phyloP scores from a whole-genome alignment of 768 basidiomycete species.

The Clitopilus hobsonii region DNA sequence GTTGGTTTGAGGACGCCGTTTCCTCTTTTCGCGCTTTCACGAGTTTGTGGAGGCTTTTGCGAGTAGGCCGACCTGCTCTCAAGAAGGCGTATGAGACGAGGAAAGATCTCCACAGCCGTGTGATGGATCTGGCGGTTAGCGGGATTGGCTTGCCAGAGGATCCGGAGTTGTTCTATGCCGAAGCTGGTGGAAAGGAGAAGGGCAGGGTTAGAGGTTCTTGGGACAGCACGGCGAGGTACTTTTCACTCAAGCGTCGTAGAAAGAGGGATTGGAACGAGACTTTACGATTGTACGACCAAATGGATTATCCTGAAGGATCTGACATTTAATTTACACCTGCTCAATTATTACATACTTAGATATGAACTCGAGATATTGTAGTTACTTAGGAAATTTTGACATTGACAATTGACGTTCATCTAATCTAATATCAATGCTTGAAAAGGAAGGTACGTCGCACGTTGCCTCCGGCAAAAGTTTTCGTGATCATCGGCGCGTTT shows the following conservation, averaged over 20 bases:
- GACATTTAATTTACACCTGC: no score
- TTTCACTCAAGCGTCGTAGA: slow-evolving; percentile 70
- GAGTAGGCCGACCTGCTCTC: slow-evolving; percentile 56
- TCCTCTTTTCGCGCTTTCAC: slow-evolving; percentile 73
- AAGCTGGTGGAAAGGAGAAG: slow-evolving; percentile 61
- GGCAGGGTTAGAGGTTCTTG: slow-evolving; percentile 62
- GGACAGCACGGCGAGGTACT: slow-evolving; percentile 73
- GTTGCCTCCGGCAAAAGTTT: slow-evolving; percentile 4
- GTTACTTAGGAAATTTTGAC: no score
- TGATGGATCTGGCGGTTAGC: slow-evolving; percentile 59
- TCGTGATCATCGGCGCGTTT: not conserved
- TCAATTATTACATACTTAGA: no score
- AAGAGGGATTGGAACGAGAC: slow-evolving; percentile 93
- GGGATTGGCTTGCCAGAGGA: slow-evolving; percentile 59
- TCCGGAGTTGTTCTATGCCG: slow-evolving; percentile 63
- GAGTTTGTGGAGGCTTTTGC: slow-evolving; percentile 55
- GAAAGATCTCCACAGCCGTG: slow-evolving; percentile 52
- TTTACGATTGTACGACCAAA: slow-evolving; percentile 72
- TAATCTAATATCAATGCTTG: not conserved
- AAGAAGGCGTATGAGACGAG: slow-evolving; percentile 49
- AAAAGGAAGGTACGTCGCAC: slow-evolving; percentile 2
- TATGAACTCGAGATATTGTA: no score
- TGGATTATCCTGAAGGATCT: slow-evolving; percentile 76
- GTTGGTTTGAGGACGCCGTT: slow-evolving; percentile 85
- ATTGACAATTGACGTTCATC: not conserved